Conservation (phyloP, 1,139 yeast genomes). For the Williopsis jadinii region DNA sequence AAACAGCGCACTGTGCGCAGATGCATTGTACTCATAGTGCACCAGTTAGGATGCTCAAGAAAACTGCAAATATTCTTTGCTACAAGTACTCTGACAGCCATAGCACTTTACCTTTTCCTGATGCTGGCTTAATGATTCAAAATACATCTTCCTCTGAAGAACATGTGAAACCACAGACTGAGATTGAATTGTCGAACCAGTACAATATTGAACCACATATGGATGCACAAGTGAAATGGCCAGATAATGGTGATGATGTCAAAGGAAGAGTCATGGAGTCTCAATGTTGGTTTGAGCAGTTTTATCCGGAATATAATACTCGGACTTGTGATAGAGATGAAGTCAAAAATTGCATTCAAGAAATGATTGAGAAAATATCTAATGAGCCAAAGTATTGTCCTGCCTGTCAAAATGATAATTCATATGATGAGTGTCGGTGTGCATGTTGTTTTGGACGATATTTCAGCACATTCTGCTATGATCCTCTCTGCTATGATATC, state of each 20-base stretch:
- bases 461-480: slow-evolving; percentile 21
- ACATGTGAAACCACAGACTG: too few species aligned
- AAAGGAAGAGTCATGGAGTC: slow-evolving; percentile 12
- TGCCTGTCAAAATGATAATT: slow-evolving; percentile 20
- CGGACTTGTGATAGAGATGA: slow-evolving; percentile 15
- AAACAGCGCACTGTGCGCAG: slow-evolving; percentile 19
- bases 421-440: slow-evolving; percentile 23
- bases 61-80: slow-evolving; percentile 18
- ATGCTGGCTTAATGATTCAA: neutral
- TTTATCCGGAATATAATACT: slow-evolving; percentile 17
- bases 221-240: neutral
- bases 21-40: slow-evolving; percentile 14
- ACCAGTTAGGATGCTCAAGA: slow-evolving; percentile 12
- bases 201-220: neutral
- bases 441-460: slow-evolving; percentile 22
- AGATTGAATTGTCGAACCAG: too few species aligned
- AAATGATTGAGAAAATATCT: slow-evolving; percentile 14
- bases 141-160: neutral
- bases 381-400: slow-evolving; percentile 21
- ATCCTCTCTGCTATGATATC: slow-evolving; percentile 17
- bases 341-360: slow-evolving; percentile 18
- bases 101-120: slow-evolving; percentile 9
- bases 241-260: slow-evolving; percentile 2
- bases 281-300: slow-evolving; percentile 15
- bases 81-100: slow-evolving; percentile 9